Percentiles rank a stretch among this genome's conserved stretches.
phyloP scores from a whole-genome alignment of 306 rosid species.

The Elaeagnus macrophylla region DNA sequence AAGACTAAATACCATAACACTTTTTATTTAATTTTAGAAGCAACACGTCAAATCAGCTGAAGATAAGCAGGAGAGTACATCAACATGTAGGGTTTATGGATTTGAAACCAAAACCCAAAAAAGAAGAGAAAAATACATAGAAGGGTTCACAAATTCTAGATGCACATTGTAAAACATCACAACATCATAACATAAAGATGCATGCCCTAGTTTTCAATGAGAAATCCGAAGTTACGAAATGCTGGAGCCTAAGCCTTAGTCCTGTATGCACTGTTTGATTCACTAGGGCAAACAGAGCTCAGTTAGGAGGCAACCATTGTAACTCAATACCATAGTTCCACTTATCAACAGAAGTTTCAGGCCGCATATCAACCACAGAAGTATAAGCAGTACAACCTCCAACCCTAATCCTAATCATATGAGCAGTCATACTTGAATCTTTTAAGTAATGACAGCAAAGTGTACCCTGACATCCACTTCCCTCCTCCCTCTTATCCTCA shows the following conservation, averaged over 20 bases:
- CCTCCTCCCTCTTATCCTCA: constrained; percentile 42
- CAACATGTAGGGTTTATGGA: no score
- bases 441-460: constrained; percentile 77
- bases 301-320: constrained; percentile 58
- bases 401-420: constrained; percentile 42
- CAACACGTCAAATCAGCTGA: no score
- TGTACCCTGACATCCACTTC: constrained; percentile 39
- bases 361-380: constrained; percentile 41
- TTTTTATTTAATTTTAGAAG: no score
- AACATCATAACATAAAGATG: no score
- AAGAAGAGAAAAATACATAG: no score
- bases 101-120: no score
- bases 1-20: no score
- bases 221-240: background rate
- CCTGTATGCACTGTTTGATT: background rate
- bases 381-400: constrained; percentile 87
- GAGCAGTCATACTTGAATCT: constrained; percentile 77
- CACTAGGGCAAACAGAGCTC: background rate
- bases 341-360: constrained; percentile 35
- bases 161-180: no score
- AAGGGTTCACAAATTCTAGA: no score
- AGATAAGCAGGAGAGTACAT: no score
- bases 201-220: no score
- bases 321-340: constrained; percentile 87
- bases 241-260: background rate